These are phyloP conservation scores for Opeltia flavorubescens DNA, from an alignment of 495 filamentous ascomycete species.

Conservation along the genomic window DNA sequence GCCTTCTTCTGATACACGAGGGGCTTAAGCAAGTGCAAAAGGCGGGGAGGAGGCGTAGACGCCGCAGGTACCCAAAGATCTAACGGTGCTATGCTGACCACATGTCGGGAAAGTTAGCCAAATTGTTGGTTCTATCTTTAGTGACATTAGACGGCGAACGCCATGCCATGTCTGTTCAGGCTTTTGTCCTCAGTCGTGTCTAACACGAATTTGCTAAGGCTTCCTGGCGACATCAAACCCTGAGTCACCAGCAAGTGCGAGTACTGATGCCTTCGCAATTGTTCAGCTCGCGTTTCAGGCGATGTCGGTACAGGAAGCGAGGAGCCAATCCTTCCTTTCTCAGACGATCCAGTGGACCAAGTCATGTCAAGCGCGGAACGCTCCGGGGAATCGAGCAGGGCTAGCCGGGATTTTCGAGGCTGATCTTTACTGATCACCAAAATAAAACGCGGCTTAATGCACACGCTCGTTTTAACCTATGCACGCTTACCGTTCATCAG, in stretches of 20 bases:
- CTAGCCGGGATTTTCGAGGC: not conserved
- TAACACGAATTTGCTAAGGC: too few species aligned
- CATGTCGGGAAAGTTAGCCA: too few species aligned
- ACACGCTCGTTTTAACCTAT: not conserved
- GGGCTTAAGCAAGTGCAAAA: too few species aligned
- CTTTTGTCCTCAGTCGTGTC: too few species aligned
- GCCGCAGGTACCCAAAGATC: not conserved
- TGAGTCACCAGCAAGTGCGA: not conserved
- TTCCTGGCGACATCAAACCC: not conserved
- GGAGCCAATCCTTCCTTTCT: not conserved
- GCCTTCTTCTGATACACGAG: too few species aligned
- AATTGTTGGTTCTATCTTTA: not conserved
- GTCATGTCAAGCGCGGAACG: not conserved
- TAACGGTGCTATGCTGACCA: not conserved
- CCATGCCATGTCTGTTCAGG: not conserved
- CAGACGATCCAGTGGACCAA: not conserved
- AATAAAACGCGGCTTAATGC: not conserved
- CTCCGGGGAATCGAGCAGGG: not conserved
- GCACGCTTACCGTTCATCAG: not conserved
- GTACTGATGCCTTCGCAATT: not conserved
- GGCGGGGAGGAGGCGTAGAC: not conserved
- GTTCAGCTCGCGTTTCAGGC: constrained; percentile 1
- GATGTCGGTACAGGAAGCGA: not conserved
- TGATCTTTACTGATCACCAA: not conserved
- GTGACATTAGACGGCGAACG: not conserved